Percentiles rank a stretch among this genome's conserved stretches.
phyloP scores from a whole-genome alignment of 305 asterid species.

The Rubia balearica region DNA sequence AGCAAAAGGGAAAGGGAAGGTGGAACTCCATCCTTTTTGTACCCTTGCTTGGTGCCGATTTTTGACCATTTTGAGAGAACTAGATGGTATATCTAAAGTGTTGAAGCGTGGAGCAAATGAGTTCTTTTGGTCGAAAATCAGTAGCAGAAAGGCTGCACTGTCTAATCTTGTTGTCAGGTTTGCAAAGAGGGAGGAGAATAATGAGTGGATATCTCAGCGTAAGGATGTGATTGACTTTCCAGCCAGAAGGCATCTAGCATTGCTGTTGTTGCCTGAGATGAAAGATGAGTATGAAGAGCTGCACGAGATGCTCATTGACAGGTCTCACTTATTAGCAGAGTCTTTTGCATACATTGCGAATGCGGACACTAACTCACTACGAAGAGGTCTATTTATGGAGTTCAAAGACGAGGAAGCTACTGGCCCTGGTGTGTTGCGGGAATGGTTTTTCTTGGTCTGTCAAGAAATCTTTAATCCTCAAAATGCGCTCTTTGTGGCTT shows the following conservation, averaged over 20 bases:
- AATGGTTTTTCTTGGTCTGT: constrained; percentile 92
- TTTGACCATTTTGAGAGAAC: constrained; percentile 61
- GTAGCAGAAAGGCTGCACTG: constrained; percentile 46
- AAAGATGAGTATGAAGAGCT: constrained; percentile 72
- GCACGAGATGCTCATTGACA: constrained; percentile 94
- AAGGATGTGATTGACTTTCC: constrained; percentile 80
- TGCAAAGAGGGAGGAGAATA: constrained; percentile 55
- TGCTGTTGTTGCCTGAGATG: constrained; percentile 77
- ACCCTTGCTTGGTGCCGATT: constrained; percentile 46
- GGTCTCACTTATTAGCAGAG: constrained; percentile 59
- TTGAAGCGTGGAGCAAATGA: constrained; percentile 41
- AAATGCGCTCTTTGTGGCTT: constrained; percentile 82
- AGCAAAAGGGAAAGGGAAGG: constrained; percentile 13
- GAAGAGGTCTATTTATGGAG: constrained; percentile 83
- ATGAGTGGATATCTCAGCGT: constrained; percentile 60
- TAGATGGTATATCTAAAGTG: constrained; percentile 49
- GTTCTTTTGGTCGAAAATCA: constrained; percentile 55
- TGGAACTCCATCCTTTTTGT: constrained; percentile 6
- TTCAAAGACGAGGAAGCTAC: constrained; percentile 82
- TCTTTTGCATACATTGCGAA: constrained; percentile 74
- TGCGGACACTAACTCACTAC: constrained; percentile 53
- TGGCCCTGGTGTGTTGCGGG: constrained; percentile 96
- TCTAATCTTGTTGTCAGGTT: constrained; percentile 53
- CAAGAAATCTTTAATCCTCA: constrained; percentile 84
- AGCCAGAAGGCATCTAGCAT: constrained; percentile 77